Evolutionary conservation across 202 grass and related monocot species (phyloP), one percentile per base, ranked within the genome.

Genomic region (Hordeum pubiflorum): DNA sequence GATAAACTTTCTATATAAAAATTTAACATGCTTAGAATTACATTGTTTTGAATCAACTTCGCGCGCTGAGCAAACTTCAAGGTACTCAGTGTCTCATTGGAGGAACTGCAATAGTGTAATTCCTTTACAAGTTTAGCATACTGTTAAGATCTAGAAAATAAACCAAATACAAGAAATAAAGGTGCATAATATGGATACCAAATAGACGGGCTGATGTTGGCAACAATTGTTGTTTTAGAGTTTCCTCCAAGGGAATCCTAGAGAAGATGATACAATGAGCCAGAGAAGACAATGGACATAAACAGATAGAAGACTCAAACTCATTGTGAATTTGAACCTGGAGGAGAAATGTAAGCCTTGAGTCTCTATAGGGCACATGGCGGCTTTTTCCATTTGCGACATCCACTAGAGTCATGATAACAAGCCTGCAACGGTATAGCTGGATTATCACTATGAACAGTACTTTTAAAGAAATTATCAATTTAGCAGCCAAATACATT

Each of bases 1-100:
- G 44, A 20, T 50, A 71, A 86, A 31, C 1, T 66, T 39, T 40
- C 7, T 10, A 21, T 77, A 69, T 48, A 7, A 82, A 78, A 75
- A 69, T 58, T 22, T 13, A 13, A 38, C 48, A 50, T 12, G 52
- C 31, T 74, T 67, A 34, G 63, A 82, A 57, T 29, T 97, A 97
- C 94, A 91, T 97, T 97, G 72, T 97, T 97, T 79, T 94, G 94
- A 88, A 97, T 97, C 64, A 97, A 34, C 79, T 94, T 94, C 22
- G 91, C 94, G 6, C 94, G 89, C 77, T 92, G 94, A 81, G 94
- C 94, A 94, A 97, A 97, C 76, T 94, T 97, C 71, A 97, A 89
- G 39, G 94, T 97, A 89, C 91, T 97, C 77, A 94, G 77, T 79
- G 94, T 94, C 84, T 97, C 94, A 79, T 69, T 94, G 69, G 89